Evolutionary conservation across 2,329 filamentous ascomycete species (phyloP).

Genomic region (Hypoxylon sp.): DNA sequence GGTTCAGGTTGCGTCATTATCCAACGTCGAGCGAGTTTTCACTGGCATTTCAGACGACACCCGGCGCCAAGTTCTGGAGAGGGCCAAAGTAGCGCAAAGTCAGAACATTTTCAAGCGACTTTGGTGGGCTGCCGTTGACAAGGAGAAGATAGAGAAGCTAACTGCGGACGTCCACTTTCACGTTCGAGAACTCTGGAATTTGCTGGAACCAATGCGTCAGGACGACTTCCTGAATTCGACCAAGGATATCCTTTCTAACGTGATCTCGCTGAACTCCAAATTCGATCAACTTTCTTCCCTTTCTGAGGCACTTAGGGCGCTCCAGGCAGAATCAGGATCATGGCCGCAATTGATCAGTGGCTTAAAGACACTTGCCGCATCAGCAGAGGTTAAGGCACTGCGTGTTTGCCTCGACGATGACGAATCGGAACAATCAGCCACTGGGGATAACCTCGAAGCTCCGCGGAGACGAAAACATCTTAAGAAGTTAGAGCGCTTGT

Average conservation of each 20-base stretch:
- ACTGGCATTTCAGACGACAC: conserved; percentile 10
- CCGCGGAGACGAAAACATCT: conserved; percentile 5
- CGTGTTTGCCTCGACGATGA: conserved; percentile 9
- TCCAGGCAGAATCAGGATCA: background rate
- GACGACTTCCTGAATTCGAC: conserved; percentile 13
- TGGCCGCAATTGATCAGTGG: background rate
- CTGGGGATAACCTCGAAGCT: background rate
- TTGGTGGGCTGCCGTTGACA: conserved; percentile 13
- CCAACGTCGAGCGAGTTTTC: conserved; percentile 6
- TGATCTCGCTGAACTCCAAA: conserved; percentile 9
- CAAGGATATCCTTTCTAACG: conserved; percentile 6
- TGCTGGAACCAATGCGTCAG: conserved; percentile 1
- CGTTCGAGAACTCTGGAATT: conserved; percentile 11
- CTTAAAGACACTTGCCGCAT: conserved; percentile 2
- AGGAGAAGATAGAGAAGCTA: conserved; percentile 13
- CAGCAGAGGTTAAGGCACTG: conserved; percentile 4
- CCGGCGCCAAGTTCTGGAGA: conserved; percentile 1
- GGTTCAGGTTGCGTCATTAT: background rate
- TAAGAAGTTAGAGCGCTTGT: conserved; percentile 3
- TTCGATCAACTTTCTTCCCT: conserved; percentile 11
- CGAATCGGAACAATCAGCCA: background rate
- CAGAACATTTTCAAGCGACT: conserved; percentile 10
- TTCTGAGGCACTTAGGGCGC: conserved; percentile 2
- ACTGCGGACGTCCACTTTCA: conserved; percentile 5
- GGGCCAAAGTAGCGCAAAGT: conserved; percentile 2